Evolutionary conservation across 345 rosid species (phyloP).

Genomic region (Eucalyptus camaldulensis): DNA sequence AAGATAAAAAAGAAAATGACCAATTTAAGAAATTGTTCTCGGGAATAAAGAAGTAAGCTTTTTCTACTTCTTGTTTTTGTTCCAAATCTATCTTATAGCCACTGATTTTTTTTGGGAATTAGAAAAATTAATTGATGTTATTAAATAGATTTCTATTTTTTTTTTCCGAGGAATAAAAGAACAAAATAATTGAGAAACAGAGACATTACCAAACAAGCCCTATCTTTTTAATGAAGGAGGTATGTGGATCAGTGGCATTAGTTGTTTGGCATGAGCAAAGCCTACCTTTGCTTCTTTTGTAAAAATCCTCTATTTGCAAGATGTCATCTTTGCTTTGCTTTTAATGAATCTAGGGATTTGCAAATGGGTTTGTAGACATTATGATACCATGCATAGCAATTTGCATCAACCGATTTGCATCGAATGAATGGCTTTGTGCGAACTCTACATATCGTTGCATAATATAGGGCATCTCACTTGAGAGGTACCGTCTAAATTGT

Average conservation of each 20-base stretch:
- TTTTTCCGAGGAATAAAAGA: no score
- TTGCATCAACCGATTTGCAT: not conserved
- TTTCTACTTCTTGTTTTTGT: rapidly evolving
- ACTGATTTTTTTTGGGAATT: rapidly evolving
- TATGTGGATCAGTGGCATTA: not conserved
- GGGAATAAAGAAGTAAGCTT: no score
- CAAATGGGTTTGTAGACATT: not conserved
- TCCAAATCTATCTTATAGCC: rapidly evolving
- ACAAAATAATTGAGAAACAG: no score
- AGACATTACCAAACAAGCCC: rapidly evolving
- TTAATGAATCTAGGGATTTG: not conserved
- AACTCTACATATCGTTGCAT: not conserved
- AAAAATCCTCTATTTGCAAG: not conserved
- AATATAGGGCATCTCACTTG: not conserved
- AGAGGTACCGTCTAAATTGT: not conserved
- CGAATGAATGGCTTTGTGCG: not conserved
- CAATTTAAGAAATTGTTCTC: no score
- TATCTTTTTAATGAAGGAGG: not conserved
- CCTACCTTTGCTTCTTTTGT: not conserved
- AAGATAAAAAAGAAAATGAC: no score
- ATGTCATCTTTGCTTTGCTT: not conserved
- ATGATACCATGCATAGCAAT: not conserved
- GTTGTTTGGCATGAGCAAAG: not conserved
- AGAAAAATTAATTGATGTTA: no score
- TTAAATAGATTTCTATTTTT: no score